phyloP scores from a whole-genome alignment of 139 green algal species.

The Ettlia oleoabundans region DNA sequence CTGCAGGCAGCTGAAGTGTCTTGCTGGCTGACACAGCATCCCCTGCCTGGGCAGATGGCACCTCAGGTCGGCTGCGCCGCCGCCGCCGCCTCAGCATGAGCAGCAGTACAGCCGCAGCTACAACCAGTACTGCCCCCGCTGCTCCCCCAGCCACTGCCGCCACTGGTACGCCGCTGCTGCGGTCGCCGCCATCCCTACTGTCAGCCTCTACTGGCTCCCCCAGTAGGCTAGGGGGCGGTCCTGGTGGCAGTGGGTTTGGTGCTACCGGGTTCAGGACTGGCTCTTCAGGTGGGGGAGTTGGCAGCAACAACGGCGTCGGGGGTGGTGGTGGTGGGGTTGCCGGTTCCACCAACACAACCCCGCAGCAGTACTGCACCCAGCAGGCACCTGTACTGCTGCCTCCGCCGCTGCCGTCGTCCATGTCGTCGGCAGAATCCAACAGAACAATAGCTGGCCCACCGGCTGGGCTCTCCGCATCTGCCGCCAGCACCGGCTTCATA shows the following conservation, averaged over 20 bases:
- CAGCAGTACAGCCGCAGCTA: not conserved
- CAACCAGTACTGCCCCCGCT: not conserved
- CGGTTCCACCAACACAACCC: constrained; percentile 9
- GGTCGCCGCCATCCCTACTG: too few relatives aligned
- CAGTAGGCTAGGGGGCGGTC: not conserved
- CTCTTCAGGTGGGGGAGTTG: not conserved
- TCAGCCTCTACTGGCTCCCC: too few relatives aligned
- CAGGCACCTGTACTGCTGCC: constrained; percentile 14
- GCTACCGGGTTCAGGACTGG: not conserved
- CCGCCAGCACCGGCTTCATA: too few relatives aligned
- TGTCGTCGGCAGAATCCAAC: too few relatives aligned
- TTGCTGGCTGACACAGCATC: not conserved
- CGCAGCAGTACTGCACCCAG: constrained; percentile 39
- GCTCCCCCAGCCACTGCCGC: not conserved
- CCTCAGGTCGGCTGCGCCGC: not conserved
- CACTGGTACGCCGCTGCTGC: not conserved
- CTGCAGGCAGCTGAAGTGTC: too few relatives aligned
- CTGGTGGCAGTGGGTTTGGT: not conserved
- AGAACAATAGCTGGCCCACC: not conserved
- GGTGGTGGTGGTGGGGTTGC: not conserved
- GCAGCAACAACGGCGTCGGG: too few relatives aligned
- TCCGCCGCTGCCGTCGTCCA: not conserved
- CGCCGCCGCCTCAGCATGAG: not conserved
- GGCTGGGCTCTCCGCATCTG: not conserved
- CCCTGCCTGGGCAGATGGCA: not conserved